These are phyloP conservation scores for Vigna nakashimae DNA, from an alignment of 306 rosid species.

Conservation along the genomic window DNA sequence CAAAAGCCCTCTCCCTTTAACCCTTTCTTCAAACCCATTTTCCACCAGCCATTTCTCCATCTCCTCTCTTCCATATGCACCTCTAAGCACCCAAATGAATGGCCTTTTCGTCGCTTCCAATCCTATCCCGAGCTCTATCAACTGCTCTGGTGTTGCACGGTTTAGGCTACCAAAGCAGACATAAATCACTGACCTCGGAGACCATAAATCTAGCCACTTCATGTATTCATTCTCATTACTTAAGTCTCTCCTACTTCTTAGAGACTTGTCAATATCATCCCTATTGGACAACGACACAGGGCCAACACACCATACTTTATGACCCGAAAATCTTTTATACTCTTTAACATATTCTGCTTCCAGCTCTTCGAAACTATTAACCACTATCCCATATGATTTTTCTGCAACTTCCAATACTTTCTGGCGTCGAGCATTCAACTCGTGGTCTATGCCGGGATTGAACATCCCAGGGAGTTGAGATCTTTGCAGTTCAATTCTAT, in stretches of 20 bases:
- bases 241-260: background rate
- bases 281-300: slow-evolving; percentile 46
- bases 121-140: slow-evolving; percentile 61
- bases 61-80: slow-evolving; percentile 10
- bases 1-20: slow-evolving; percentile 51
- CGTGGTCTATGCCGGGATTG: slow-evolving; percentile 20
- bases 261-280: background rate
- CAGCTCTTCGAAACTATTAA: slow-evolving; percentile 45
- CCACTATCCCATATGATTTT: slow-evolving; percentile 41
- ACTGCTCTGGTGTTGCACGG: slow-evolving; percentile 47
- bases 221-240: background rate
- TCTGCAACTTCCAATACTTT: slow-evolving; percentile 18
- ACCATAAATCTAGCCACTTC: slow-evolving; percentile 59
- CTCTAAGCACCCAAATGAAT: slow-evolving; percentile 22
- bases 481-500: slow-evolving; percentile 40
- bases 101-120: slow-evolving; percentile 56
- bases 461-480: slow-evolving; percentile 35
- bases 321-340: slow-evolving; percentile 3
- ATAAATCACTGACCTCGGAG: slow-evolving; percentile 50
- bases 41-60: background rate
- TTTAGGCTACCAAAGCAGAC: slow-evolving; percentile 67
- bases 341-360: slow-evolving; percentile 35
- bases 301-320: slow-evolving; percentile 59
- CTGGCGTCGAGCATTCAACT: slow-evolving; percentile 15
- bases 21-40: slow-evolving; percentile 42